These are phyloP conservation scores for Thermothelomyces thermophilus DNA, from an alignment of 2,329 filamentous ascomycete species.

Conservation along the genomic window DNA sequence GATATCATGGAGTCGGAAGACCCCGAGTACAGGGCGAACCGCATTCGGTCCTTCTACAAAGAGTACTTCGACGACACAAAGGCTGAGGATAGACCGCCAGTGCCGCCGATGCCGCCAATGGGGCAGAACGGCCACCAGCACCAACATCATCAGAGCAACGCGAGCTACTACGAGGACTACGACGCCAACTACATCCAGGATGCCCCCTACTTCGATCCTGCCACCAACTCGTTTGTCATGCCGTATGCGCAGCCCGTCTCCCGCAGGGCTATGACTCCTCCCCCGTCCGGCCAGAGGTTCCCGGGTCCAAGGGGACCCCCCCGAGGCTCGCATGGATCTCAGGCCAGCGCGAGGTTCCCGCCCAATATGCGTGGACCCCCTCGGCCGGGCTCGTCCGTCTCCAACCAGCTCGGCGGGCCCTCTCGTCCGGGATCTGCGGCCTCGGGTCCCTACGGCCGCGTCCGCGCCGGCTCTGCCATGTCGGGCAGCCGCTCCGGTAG, in stretches of 20 bases:
- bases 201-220: slow-evolving; percentile 59
- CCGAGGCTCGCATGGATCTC: slow-evolving; percentile 39
- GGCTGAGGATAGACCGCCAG: slow-evolving; percentile 35
- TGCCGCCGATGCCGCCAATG: slow-evolving; percentile 30
- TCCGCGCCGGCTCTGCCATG: slow-evolving; percentile 46
- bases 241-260: slow-evolving; percentile 79
- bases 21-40: slow-evolving; percentile 87
- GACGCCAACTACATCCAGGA: slow-evolving; percentile 64
- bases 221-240: slow-evolving; percentile 65
- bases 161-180: slow-evolving; percentile 64
- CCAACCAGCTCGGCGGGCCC: slow-evolving; percentile 24
- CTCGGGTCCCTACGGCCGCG: slow-evolving; percentile 35
- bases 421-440: slow-evolving; percentile 56
- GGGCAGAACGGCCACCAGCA: slow-evolving; percentile 19
- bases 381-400: slow-evolving; percentile 30
- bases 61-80: slow-evolving; percentile 94
- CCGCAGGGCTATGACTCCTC: slow-evolving; percentile 92
- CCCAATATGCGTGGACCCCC: slow-evolving; percentile 36
- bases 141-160: slow-evolving; percentile 15
- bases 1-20: slow-evolving; percentile 76
- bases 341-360: slow-evolving; percentile 42
- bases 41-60: slow-evolving; percentile 98
- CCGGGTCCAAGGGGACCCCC: slow-evolving; percentile 34
- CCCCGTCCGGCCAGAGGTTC: slow-evolving; percentile 53
- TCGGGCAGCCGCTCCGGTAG: slow-evolving; percentile 36